phyloP scores from a whole-genome alignment of 2,329 filamentous ascomycete species.

The Microdochium bolleyi region DNA sequence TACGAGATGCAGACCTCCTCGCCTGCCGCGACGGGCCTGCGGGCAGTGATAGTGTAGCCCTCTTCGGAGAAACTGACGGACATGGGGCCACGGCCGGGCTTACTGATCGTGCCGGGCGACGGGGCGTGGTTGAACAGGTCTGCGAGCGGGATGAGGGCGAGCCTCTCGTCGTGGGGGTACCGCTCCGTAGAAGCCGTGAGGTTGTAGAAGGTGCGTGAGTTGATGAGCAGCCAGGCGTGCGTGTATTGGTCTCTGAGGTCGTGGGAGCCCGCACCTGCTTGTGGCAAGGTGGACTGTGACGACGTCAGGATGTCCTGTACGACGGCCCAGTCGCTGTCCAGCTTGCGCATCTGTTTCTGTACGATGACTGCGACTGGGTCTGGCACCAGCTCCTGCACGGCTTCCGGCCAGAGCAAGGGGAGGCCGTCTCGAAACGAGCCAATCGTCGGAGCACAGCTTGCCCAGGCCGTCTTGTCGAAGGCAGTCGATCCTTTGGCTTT shows the following conservation, averaged over 20 bases:
- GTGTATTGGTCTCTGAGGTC: neutral
- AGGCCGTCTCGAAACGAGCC: neutral
- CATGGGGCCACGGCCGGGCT: constrained; percentile 19
- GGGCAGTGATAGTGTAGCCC: constrained; percentile 47
- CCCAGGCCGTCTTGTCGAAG: neutral
- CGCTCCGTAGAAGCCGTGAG: neutral
- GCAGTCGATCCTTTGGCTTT: neutral
- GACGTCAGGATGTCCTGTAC: neutral
- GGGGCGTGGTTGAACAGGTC: constrained; percentile 31
- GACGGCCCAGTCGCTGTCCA: neutral
- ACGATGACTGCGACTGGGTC: neutral
- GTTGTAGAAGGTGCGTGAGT: neutral
- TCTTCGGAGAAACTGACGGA: constrained; percentile 30
- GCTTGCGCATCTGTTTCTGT: neutral
- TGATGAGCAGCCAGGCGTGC: constrained; percentile 1
- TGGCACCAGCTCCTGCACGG: neutral
- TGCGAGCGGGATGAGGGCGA: neutral
- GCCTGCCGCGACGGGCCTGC: constrained; percentile 39
- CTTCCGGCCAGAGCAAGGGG: neutral
- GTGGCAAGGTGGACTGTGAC: neutral
- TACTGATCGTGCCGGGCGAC: constrained; percentile 30
- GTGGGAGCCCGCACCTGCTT: neutral
- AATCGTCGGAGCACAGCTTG: neutral
- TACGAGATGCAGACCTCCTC: constrained; percentile 66
- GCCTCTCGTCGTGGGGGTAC: neutral